Percentiles rank a stretch among this genome's conserved stretches.
Conservation (phyloP, 225 moss, liverwort and hornwort species). For the Physcomitrellopsis africana region DNA sequence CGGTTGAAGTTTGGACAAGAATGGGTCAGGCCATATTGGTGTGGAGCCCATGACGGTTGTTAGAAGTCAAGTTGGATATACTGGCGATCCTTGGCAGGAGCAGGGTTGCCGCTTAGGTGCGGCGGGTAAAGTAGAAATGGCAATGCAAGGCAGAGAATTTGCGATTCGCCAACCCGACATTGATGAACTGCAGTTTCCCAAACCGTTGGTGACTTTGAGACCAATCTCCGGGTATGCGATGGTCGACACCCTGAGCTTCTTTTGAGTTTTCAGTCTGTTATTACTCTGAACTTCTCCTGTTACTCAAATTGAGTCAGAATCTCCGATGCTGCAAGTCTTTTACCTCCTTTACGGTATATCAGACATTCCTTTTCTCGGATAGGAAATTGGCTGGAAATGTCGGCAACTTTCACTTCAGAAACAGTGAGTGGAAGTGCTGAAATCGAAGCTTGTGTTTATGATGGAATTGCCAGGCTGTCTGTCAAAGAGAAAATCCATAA, state of each 20-base stretch:
- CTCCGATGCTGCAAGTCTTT: too few species aligned
- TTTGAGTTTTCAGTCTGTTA: not conserved
- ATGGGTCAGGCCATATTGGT: too few species aligned
- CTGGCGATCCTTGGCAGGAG: constrained; percentile 21
- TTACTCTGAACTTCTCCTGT: not conserved
- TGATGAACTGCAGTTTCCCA: constrained; percentile 11
- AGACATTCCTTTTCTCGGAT: too few species aligned
- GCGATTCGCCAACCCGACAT: not conserved
- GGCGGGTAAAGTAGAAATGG: constrained; percentile 17
- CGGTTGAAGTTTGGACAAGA: too few species aligned
- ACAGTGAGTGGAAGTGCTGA: not conserved
- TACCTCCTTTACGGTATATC: too few species aligned
- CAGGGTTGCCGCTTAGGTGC: not conserved
- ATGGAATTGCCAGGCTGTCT: constrained; percentile 29
- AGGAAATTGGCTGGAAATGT: too few species aligned
- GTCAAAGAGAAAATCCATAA: constrained; percentile 21
- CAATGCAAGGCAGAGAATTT: constrained; percentile 33
- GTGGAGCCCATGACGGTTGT: constrained; percentile 26
- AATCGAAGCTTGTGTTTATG: not conserved
- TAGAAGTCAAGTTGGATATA: constrained; percentile 23
- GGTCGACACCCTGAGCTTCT: not conserved
- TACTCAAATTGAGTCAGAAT: too few species aligned
- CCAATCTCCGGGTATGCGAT: constrained; percentile 23
- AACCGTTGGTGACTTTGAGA: constrained; percentile 28
- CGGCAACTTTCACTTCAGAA: not conserved